phyloP scores from a whole-genome alignment of 75 land plant genomes.

The Gnetum montanum region DNA sequence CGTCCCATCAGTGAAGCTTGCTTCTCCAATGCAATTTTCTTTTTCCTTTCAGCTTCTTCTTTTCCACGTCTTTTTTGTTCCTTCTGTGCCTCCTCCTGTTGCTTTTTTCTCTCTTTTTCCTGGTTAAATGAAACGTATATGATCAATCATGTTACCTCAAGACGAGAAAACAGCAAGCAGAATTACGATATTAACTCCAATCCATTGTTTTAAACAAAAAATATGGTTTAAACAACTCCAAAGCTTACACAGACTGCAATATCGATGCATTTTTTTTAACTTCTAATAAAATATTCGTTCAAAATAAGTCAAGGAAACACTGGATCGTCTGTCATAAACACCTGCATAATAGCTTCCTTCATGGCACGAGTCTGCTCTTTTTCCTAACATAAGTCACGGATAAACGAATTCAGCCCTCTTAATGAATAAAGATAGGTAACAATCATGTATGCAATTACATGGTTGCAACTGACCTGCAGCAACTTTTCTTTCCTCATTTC shows the following conservation, averaged over 20 bases:
- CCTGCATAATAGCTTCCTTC: not conserved
- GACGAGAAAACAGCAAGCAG: not conserved
- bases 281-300: not conserved
- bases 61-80: constrained; percentile 60
- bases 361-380: not conserved
- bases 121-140: constrained; percentile 8
- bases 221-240: not conserved
- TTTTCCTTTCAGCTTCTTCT: constrained; percentile 65
- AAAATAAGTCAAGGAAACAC: not conserved
- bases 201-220: not conserved
- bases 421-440: not conserved
- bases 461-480: constrained; percentile 24
- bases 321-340: not conserved
- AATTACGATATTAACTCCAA: not conserved
- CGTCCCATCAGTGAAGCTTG: constrained; percentile 86
- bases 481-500: constrained; percentile 50
- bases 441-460: not conserved
- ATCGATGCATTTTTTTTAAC: not conserved
- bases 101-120: constrained; percentile 53
- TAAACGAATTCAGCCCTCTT: too few species aligned
- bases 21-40: constrained; percentile 48
- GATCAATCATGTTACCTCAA: not conserved
- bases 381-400: too few species aligned
- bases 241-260: not conserved
- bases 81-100: constrained; percentile 69